Evolutionary conservation across 371 early-diverging fungal species (phyloP), one percentile per base, ranked within the genome.

Genomic region (Mortierella sp.): DNA sequence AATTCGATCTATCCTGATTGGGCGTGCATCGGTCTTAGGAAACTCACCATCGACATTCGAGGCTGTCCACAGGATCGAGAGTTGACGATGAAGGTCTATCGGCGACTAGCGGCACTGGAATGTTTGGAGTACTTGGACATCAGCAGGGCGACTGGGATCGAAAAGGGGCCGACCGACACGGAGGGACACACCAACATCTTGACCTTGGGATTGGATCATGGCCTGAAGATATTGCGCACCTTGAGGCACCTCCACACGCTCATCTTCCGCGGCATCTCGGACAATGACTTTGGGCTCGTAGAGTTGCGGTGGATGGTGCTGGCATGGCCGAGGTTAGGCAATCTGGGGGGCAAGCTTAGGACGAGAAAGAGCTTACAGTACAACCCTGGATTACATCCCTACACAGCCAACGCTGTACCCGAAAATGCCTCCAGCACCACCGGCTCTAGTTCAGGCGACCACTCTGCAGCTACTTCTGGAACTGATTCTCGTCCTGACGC

Each of bases 271-370:
- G 80, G 75, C 5, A n/a, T 80, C 14, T 21, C 51, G 6, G 11
- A 74, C 43, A 70, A n/a, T n/a, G 80, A 77, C 4, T 74, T 83
- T 69, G 83, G 80, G 0, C 46, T 83, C n/a, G 77, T 76, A 0
- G 83, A 83, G 48, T 19, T 83, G 24, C 43, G 57, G 5, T 83
- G 83, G 83, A 76, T 79, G 77, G 83, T 77, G 21, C 74, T 80
- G 71, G 83, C 83, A 4, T 83, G 83, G 83, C 83, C 83, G 34
- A 37, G 37, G 31, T 61, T 83, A 21, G 74, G 74, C 9, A 31
- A 71, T 48, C 74, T 83, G 37, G 80, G 83, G 44, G 83, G 83
- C 34, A 79, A 77, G 69, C 24, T 83, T 55, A 54, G 26, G 53
- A 48, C 54, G 34, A 69, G 76, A 37, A 79, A 72, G 31, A 40